phyloP scores from a whole-genome alignment of 129 eudicot genomes.

The Flaveria ramosissima region DNA sequence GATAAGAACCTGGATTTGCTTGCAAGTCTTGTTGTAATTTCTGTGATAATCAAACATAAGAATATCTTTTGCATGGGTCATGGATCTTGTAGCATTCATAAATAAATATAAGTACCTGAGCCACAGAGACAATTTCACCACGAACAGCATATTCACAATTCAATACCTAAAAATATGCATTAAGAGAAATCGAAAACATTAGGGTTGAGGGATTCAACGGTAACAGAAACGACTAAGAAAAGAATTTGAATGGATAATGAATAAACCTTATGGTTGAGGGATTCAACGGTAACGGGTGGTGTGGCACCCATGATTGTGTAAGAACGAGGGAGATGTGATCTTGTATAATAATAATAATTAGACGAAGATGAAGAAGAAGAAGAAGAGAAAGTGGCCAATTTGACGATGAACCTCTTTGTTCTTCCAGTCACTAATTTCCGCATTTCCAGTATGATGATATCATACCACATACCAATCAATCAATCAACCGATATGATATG shows the following conservation, averaged over 20 bases:
- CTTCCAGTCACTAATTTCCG: too few species aligned
- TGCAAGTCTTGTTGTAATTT: slow-evolving; percentile 70
- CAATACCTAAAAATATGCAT: slow-evolving; percentile 49
- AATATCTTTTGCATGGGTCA: too few species aligned
- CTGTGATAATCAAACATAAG: slow-evolving; percentile 39
- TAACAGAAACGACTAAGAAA: slow-evolving; percentile 23
- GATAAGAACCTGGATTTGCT: slow-evolving; percentile 74
- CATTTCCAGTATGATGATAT: too few species aligned
- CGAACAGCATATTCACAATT: slow-evolving; percentile 97
- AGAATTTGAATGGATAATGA: not conserved
- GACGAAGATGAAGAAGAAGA: not conserved
- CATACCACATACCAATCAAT: too few species aligned
- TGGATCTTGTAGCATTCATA: too few species aligned
- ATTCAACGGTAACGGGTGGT: slow-evolving; percentile 51
- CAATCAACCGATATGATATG: too few species aligned
- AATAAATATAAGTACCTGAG: slow-evolving; percentile 55
- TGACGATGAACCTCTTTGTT: not conserved
- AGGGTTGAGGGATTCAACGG: slow-evolving; percentile 66
- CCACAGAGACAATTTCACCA: slow-evolving; percentile 83
- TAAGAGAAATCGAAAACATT: slow-evolving; percentile 38
- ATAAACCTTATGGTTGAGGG: slow-evolving; percentile 77
- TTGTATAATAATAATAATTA: slow-evolving; percentile 1
- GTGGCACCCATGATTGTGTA: slow-evolving; percentile 32
- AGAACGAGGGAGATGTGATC: slow-evolving; percentile 13
- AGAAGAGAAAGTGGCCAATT: not conserved